A percentile compares a stretch with the other conserved stretches of the same genome.
phyloP scores from a whole-genome alignment of 179 eudicot genomes.

The Drosera spatulata region DNA sequence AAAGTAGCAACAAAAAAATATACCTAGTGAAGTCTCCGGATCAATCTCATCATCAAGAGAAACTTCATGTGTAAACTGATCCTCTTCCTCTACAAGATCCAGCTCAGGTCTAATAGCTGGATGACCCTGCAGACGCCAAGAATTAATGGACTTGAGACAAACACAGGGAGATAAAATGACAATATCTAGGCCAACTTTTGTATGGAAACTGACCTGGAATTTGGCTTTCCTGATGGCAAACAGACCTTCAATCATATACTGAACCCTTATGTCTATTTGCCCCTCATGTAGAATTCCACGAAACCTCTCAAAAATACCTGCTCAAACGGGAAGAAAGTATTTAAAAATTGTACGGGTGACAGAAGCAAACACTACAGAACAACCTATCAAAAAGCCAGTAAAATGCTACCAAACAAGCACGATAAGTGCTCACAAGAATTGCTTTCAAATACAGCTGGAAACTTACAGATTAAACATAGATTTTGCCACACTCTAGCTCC shows the following conservation, averaged over 20 bases:
- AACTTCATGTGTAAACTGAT: constrained; percentile 81
- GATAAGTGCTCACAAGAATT: constrained; percentile 1
- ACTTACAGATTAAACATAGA: background rate
- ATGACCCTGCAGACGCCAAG: constrained; percentile 44
- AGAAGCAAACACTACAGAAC: background rate
- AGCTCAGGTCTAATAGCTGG: constrained; percentile 89
- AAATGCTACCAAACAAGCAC: constrained; percentile 13
- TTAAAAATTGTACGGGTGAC: background rate
- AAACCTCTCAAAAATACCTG: constrained; percentile 85
- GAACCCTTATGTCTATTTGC: constrained; percentile 93
- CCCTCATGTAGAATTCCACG: constrained; percentile 98
- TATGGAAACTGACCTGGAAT: constrained; percentile 50
- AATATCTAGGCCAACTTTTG: background rate
- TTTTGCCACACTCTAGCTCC: background rate
- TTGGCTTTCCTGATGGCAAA: constrained; percentile 88
- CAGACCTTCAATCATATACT: constrained; percentile 85
- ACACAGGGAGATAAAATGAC: constrained; percentile 5
- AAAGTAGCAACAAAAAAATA: background rate
- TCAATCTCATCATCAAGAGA: constrained; percentile 66
- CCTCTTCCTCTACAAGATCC: constrained; percentile 95
- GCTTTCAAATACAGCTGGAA: background rate
- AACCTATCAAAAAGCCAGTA: background rate
- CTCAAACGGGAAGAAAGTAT: background rate
- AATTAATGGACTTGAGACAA: constrained; percentile 4
- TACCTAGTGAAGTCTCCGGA: constrained; percentile 79